Conservation (phyloP, 331 rosid genomes). For the Erythrophleum ivorense region DNA sequence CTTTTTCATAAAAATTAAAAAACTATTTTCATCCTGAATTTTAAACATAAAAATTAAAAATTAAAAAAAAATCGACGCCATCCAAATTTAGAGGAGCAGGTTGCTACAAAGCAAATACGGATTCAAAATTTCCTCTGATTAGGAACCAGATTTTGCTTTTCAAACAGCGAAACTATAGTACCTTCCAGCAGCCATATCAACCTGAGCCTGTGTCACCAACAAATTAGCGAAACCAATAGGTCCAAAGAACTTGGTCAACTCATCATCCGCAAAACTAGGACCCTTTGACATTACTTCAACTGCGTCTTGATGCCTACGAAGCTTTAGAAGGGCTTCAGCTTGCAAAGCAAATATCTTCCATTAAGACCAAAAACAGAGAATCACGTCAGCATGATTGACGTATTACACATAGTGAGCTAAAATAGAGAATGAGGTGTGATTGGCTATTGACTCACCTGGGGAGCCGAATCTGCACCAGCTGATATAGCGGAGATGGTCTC, state of each 20-base stretch:
- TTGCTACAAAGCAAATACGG: no score
- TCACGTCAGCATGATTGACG: constrained; percentile 8
- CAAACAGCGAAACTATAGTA: not conserved
- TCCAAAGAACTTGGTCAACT: constrained; percentile 69
- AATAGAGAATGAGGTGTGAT: not conserved
- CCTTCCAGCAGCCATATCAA: constrained; percentile 74
- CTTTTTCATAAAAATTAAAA: no score
- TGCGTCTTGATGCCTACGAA: constrained; percentile 75
- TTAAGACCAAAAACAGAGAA: constrained; percentile 13
- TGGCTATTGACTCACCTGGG: constrained; percentile 54
- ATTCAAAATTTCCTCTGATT: not conserved
- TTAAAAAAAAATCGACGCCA: no score
- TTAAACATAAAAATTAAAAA: no score
- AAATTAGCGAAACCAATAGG: constrained; percentile 62
- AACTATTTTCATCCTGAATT: no score
- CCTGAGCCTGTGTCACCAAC: constrained; percentile 59
- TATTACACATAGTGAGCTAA: not conserved
- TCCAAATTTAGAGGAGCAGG: no score
- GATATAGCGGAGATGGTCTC: constrained; percentile 52
- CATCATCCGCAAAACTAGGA: constrained; percentile 63
- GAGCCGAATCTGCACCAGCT: constrained; percentile 83
- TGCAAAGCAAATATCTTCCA: constrained; percentile 71
- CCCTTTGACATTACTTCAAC: constrained; percentile 62
- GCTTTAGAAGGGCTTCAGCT: constrained; percentile 82
- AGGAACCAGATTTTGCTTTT: not conserved